Evolutionary conservation across 192 early-diverging fungal species (phyloP), one percentile per base, ranked within the genome.

Genomic region (Lobosporangium transversale): DNA sequence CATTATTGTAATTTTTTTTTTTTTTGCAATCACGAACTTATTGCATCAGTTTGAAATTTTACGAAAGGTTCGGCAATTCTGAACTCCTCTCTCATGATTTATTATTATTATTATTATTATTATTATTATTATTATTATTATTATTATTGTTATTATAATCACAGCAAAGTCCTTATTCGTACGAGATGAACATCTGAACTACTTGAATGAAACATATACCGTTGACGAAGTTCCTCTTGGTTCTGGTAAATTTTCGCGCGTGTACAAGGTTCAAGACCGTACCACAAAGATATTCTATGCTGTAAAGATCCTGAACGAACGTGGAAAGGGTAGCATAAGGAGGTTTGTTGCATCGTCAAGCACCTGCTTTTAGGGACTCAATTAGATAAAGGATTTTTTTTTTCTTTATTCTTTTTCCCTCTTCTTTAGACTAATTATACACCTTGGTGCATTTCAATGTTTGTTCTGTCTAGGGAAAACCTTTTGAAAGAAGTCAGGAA

Each of bases 401-500:
- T 40, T n/a, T n/a, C n/a, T n/a, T n/a, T n/a, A n/a, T n/a, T n/a
- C n/a, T n/a, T n/a, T n/a, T n/a, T n/a, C n/a, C n/a, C n/a, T n/a
- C n/a, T n/a, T n/a, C n/a, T n/a, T n/a, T n/a, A n/a, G n/a, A n/a
- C n/a, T n/a, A n/a, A n/a, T n/a, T n/a, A n/a, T n/a, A n/a, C n/a
- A n/a, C n/a, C n/a, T n/a, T n/a, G n/a, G n/a, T n/a, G n/a, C n/a
- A n/a, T n/a, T n/a, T n/a, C n/a, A n/a, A n/a, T n/a, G n/a, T n/a
- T n/a, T n/a, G n/a, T n/a, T 50, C 48, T 24, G 2, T 40, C n/a
- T 32, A 53, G 51, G n/a, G 31, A 53, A 18, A 26, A 30, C 24
- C 32, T 29, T 31, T 53, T 53, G 18, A 18, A 26, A 18, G 51
- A 53, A 17, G 29, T 30, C n/a, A 53, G 51, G 29, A 53, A 53